Base-by-base conservation (phyloP, 179 eudicot species). In the Dionaea muscipula region DNA sequence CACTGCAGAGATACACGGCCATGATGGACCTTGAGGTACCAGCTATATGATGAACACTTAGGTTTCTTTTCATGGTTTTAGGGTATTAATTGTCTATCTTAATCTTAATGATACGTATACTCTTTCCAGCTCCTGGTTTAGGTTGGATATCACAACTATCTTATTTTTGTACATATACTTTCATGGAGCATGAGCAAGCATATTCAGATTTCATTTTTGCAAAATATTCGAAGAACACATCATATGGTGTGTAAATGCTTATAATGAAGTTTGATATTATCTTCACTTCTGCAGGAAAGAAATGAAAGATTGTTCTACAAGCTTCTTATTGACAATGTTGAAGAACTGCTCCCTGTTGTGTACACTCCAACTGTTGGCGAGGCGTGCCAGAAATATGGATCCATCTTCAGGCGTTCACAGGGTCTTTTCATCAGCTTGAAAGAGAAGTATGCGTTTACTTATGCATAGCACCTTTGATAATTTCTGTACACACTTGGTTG, bases 281-380 rank as follows among this genome's bases (percentile, higher is more conserved):
- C 7, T 43, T 43, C 21, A 38, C 36, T 1, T 68, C 40, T 70
- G 40, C 74, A 90, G 97, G 95, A 84, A 66, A 78, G 94, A 63
- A 90, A 90, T 53, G 95, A 90, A 65, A 84, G 91, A 68, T 72
- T 90, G 51, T 90, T 90, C 65, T 90, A 90, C 79, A 86, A 86
- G 81, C 95, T 91, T 78, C 94, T 91, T 1, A 75, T 91, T 35
- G 95, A 91, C 62, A 78, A 86, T 66, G 98, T 91, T 36, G 98
- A 91, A 48, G 98, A 91, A 68, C 77, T 90, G 33, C 95, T 90
- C 56, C 94, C 97, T 17, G 56, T 90, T 67, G 95, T 90, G 26
- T 90, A 90, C 63, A 90, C 95, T 54, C 97, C 97, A 15, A 86
- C 85, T 16, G 97, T 90, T 55, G 97, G 97, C 11, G 97, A 90